These are phyloP conservation scores for Alternaria novae-zelandiae DNA, from an alignment of 2,329 filamentous ascomycete species.

Conservation along the genomic window DNA sequence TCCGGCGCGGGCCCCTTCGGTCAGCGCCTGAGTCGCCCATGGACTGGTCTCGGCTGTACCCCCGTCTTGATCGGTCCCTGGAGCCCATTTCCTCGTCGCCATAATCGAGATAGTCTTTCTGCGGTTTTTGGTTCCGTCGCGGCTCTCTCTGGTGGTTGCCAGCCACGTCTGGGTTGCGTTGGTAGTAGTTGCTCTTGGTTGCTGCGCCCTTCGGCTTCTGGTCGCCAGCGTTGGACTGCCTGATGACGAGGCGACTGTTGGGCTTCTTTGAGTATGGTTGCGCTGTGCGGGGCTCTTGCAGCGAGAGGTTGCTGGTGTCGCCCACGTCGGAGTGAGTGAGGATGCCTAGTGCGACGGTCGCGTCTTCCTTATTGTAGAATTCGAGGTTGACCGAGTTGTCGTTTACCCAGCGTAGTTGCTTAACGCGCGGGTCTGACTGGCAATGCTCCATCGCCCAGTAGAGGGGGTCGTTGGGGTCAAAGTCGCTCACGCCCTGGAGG, in stretches of 20 bases:
- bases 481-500: conserved; percentile 78
- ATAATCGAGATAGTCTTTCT: conserved; percentile 37
- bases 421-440: conserved; percentile 60
- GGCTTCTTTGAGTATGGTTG: conserved; percentile 72
- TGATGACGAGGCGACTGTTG: conserved; percentile 72
- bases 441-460: conserved; percentile 75
- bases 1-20: conserved; percentile 30
- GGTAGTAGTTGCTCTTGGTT: conserved; percentile 85
- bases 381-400: conserved; percentile 88
- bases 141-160: conserved; percentile 59
- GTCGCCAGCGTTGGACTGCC: conserved; percentile 76
- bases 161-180: conserved; percentile 87
- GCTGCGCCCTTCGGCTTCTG: conserved; percentile 81
- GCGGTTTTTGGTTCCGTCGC: conserved; percentile 59
- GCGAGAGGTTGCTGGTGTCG: conserved; percentile 52
- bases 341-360: conserved; percentile 60
- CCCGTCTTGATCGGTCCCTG: conserved; percentile 26
- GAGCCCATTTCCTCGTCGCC: conserved; percentile 33
- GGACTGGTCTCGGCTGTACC: conserved; percentile 68
- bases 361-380: conserved; percentile 66
- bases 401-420: conserved; percentile 86
- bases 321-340: conserved; percentile 59
- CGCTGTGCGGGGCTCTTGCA: conserved; percentile 69
- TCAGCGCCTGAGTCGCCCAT: conserved; percentile 70
- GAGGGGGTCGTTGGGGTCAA: conserved; percentile 82